Conservation (phyloP, 176 grass and related monocot genomes). For the Dactylis glomerata region DNA sequence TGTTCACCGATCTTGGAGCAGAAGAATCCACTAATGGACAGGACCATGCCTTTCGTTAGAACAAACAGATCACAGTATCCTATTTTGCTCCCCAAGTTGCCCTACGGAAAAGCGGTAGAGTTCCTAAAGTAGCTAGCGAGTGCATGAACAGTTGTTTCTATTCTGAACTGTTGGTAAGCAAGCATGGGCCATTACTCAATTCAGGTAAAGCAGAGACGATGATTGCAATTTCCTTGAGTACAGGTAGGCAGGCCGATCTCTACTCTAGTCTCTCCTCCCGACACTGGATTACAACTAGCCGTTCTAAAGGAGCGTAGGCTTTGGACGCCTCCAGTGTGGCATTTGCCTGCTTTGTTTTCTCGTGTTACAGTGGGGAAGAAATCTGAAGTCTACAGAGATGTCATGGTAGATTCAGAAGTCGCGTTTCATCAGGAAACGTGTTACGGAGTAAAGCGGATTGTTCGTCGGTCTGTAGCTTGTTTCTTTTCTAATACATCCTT, state of each 20-base stretch:
- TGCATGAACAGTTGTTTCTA: slow-evolving; percentile 29
- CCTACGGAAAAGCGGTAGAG: slow-evolving; percentile 1
- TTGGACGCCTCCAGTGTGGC: slow-evolving; percentile 24
- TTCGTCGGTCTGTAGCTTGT: neutral
- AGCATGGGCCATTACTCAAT: slow-evolving; percentile 40
- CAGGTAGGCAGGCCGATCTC: slow-evolving; percentile 20
- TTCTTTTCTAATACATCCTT: neutral
- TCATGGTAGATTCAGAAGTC: slow-evolving; percentile 18
- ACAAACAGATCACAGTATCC: slow-evolving; percentile 13
- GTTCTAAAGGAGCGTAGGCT: neutral
- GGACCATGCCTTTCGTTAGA: slow-evolving; percentile 32
- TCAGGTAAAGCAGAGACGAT: slow-evolving; percentile 19
- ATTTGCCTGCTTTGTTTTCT: neutral
- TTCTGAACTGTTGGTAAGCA: slow-evolving; percentile 36
- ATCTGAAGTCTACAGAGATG: neutral
- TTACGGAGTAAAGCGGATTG: neutral
- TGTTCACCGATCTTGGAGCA: slow-evolving; percentile 2
- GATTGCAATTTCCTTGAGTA: slow-evolving; percentile 14
- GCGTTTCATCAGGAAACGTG: neutral
- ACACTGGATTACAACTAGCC: slow-evolving; percentile 13
- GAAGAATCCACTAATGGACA: neutral
- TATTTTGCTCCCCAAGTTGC: slow-evolving; percentile 38
- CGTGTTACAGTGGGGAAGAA: neutral
- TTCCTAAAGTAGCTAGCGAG: neutral
- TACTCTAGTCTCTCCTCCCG: neutral